Evolutionary conservation across 805 yeast genomes (phyloP).

Genomic region (Saccharomycopsis sp.): DNA sequence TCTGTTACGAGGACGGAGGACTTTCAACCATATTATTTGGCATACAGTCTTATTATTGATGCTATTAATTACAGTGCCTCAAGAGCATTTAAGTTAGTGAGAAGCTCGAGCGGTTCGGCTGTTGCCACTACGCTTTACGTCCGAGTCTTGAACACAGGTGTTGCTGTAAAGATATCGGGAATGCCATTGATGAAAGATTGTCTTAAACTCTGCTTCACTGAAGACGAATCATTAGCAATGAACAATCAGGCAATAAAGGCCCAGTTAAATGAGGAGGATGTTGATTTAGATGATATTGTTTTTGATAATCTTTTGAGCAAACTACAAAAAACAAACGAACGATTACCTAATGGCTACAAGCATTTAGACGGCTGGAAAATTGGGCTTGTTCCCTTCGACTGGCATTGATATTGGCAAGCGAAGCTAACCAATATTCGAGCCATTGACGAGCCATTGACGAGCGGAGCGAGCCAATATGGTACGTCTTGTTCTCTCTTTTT

Average conservation of each 20-base stretch:
- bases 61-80: constrained; percentile 38
- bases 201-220: constrained; percentile 41
- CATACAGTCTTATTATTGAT: constrained; percentile 36
- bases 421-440: too few relatives aligned
- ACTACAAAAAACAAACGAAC: constrained; percentile 27
- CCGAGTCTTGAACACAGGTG: constrained; percentile 43
- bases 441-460: too few relatives aligned
- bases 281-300: constrained; percentile 38
- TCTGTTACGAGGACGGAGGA: constrained; percentile 21
- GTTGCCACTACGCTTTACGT: constrained; percentile 27
- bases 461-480: too few relatives aligned
- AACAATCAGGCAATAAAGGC: constrained; percentile 5
- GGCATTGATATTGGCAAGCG: neutral
- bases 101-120: constrained; percentile 6
- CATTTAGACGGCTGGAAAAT: constrained; percentile 25
- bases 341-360: constrained; percentile 31
- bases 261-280: constrained; percentile 27
- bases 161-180: constrained; percentile 30
- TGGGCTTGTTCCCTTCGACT: constrained; percentile 17
- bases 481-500: too few relatives aligned
- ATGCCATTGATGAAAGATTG: constrained; percentile 27
- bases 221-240: constrained; percentile 26
- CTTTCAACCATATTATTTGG: constrained; percentile 33
- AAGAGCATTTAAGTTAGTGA: constrained; percentile 30
- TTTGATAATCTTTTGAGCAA: constrained; percentile 26